Conservation (phyloP, 768 basidiomycete species). For the Terana coerulea region DNA sequence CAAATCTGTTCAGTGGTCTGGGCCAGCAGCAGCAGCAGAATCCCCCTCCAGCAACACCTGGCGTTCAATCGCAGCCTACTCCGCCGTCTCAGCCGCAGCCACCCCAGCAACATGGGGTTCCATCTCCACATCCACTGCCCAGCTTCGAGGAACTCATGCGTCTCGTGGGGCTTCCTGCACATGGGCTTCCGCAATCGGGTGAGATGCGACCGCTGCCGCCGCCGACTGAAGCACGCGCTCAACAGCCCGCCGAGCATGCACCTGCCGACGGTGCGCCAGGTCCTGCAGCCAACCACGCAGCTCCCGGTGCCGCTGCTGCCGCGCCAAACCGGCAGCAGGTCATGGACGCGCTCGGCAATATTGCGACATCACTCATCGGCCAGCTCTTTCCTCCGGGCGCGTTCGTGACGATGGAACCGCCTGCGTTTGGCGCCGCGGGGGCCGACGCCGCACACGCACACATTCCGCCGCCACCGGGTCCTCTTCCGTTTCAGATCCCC, state of each 20-base stretch:
- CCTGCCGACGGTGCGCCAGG: neutral
- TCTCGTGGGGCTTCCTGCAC: neutral
- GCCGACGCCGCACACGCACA: neutral
- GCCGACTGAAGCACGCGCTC: neutral
- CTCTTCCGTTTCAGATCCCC: slow-evolving; percentile 13
- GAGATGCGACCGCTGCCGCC: neutral
- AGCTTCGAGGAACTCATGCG: slow-evolving; percentile 12
- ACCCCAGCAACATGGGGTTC: neutral
- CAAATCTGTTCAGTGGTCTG: neutral
- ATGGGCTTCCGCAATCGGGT: too few species aligned
- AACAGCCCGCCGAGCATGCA: neutral
- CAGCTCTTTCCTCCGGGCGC: neutral
- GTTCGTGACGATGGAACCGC: neutral
- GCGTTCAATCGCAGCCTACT: slow-evolving; percentile 8
- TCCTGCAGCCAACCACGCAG: too few species aligned
- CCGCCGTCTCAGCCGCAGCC: slow-evolving; percentile 13
- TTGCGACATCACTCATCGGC: neutral
- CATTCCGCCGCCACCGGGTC: slow-evolving; percentile 7
- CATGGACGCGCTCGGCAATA: neutral
- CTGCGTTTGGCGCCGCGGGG: neutral
- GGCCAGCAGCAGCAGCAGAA: neutral
- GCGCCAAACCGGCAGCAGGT: neutral
- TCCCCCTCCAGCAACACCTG: slow-evolving; percentile 2
- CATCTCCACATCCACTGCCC: slow-evolving; percentile 2
- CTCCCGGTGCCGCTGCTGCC: neutral